These are phyloP conservation scores for Cylindrodendrum hubeiense DNA, from an alignment of 2,329 filamentous ascomycete genomes.

Conservation along the genomic window DNA sequence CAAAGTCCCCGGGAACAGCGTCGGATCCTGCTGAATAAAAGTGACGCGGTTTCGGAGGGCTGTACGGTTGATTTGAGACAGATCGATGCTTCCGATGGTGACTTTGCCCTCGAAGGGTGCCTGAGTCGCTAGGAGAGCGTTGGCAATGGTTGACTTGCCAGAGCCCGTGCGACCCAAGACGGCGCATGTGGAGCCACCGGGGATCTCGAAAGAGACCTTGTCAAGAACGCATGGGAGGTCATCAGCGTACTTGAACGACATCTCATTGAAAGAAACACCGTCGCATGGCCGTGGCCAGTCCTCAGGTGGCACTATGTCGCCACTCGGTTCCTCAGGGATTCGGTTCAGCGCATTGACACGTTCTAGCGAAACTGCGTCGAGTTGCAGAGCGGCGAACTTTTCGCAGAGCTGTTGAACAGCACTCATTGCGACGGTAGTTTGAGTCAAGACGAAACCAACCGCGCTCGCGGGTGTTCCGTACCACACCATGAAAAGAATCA, in stretches of 20 bases:
- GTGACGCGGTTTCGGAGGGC: constrained; percentile 69
- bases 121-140: constrained; percentile 69
- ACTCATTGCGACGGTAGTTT: constrained; percentile 52
- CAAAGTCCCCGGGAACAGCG: constrained; percentile 69
- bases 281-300: constrained; percentile 81
- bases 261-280: constrained; percentile 80
- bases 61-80: constrained; percentile 66
- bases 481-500: constrained; percentile 81
- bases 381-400: constrained; percentile 86
- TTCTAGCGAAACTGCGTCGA: constrained; percentile 93
- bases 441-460: constrained; percentile 84
- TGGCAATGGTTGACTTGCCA: constrained; percentile 83
- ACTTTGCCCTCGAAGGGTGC: constrained; percentile 64
- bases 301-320: constrained; percentile 76
- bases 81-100: constrained; percentile 65
- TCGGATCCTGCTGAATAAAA: constrained; percentile 74
- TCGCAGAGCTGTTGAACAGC: constrained; percentile 72
- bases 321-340: constrained; percentile 80
- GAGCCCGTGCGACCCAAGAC: constrained; percentile 88
- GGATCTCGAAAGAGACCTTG: constrained; percentile 78
- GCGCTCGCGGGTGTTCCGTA: constrained; percentile 81
- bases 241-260: constrained; percentile 84
- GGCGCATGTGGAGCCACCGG: constrained; percentile 70
- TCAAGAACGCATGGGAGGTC: constrained; percentile 80
- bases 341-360: constrained; percentile 85